Evolutionary conservation across 192 early-diverging fungal species (phyloP).

Genomic region (Backusella australiensis): DNA sequence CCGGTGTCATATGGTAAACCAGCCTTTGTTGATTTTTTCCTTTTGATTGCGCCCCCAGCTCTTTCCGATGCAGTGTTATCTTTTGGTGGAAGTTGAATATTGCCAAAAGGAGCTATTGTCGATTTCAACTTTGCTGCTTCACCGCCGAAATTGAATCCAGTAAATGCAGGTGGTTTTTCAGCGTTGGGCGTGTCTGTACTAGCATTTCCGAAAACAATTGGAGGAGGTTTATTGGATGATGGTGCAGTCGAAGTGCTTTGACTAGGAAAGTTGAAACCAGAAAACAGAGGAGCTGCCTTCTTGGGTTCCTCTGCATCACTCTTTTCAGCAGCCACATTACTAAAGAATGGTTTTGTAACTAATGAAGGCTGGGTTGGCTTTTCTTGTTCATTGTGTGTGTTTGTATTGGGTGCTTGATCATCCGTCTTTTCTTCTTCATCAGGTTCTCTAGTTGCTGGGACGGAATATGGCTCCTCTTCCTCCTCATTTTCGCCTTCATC

Average conservation of each 20-base stretch:
- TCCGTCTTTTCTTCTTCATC: not conserved
- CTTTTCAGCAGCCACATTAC: not conserved
- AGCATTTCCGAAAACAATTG: not conserved
- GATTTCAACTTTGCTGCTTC: not conserved
- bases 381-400: not conserved
- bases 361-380: not conserved
- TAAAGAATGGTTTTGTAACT: not conserved
- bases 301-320: not conserved
- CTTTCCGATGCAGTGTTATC: not conserved
- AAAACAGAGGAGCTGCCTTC: not conserved
- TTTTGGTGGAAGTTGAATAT: not conserved
- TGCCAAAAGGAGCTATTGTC: not conserved
- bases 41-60: not conserved
- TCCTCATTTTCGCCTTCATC: not conserved
- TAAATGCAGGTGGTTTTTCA: not conserved
- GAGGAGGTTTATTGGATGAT: not conserved
- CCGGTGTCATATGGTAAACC: not conserved
- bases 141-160: not conserved
- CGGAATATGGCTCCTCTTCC: not conserved
- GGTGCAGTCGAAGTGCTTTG: not conserved
- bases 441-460: not conserved
- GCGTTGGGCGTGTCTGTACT: not conserved
- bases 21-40: not conserved
- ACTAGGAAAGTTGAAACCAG: not conserved
- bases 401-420: not conserved